Evolutionary conservation across 106 monocot species (phyloP).

Genomic region (Apostasia shenzhenica): DNA sequence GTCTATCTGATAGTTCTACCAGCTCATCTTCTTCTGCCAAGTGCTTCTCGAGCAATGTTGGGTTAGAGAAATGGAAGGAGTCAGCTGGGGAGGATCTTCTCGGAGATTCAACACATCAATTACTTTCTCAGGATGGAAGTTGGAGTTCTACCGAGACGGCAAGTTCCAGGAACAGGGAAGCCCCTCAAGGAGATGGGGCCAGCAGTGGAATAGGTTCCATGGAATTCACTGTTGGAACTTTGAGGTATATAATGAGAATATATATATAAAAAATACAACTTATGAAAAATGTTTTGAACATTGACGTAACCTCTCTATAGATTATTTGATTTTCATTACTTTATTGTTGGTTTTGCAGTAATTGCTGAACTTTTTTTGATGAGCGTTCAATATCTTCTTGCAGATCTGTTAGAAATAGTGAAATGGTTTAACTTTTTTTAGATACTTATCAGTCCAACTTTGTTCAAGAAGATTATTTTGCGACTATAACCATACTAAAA

Average conservation of each 20-base stretch:
- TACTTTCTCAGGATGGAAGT: conserved; percentile 35
- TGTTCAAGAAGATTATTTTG: no score
- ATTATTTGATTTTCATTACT: no score
- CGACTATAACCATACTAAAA: no score
- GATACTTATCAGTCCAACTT: no score
- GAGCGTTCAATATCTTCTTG: no score
- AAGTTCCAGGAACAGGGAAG: conserved; percentile 24
- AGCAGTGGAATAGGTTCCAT: not conserved
- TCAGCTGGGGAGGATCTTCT: not conserved
- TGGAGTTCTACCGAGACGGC: conserved; percentile 34
- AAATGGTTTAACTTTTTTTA: no score
- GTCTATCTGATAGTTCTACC: conserved; percentile 24
- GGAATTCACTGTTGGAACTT: not conserved
- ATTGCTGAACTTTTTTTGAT: no score
- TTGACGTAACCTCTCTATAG: no score
- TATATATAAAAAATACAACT: no score
- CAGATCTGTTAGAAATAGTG: no score
- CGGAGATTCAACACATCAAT: conserved; percentile 10
- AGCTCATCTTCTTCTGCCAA: conserved; percentile 17
- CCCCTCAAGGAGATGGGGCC: not conserved
- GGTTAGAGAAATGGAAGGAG: conserved; percentile 4
- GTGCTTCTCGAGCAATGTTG: not conserved
- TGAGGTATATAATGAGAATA: conserved; percentile 11
- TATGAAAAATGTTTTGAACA: no score
- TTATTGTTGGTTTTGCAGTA: no score